Conservation (phyloP, 129 eudicot genomes). For the Artemisia argyi region DNA sequence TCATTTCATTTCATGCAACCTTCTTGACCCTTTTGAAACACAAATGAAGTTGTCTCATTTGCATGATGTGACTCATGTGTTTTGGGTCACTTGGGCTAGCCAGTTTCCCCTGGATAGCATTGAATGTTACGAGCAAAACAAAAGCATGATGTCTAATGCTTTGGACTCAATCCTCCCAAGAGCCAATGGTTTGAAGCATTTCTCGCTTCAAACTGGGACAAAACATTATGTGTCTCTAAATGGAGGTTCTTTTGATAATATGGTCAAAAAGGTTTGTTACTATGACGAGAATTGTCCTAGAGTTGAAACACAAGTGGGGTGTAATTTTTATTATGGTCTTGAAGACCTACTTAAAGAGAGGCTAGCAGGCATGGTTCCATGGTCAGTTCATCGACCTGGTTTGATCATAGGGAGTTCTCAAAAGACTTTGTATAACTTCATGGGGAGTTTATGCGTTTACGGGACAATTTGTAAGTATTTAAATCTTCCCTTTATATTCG, state of each 20-base stretch:
- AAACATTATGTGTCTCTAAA: constrained; percentile 73
- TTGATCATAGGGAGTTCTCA: constrained; percentile 69
- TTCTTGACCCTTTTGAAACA: constrained; percentile 57
- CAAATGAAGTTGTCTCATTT: constrained; percentile 46
- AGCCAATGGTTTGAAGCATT: constrained; percentile 56
- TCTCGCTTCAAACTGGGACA: constrained; percentile 82
- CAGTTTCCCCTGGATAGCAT: constrained; percentile 69
- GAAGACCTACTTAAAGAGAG: constrained; percentile 82
- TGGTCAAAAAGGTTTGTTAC: constrained; percentile 22
- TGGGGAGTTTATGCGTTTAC: constrained; percentile 79
- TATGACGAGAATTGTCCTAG: constrained; percentile 72
- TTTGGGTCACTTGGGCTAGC: constrained; percentile 94
- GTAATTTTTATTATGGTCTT: constrained; percentile 73
- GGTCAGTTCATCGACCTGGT: constrained; percentile 93
- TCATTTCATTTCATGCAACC: constrained; percentile 75
- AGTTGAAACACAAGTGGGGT: constrained; percentile 37
- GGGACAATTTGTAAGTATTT: constrained; percentile 66
- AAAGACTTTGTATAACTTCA: constrained; percentile 67
- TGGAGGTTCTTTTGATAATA: constrained; percentile 27
- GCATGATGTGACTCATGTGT: constrained; percentile 72
- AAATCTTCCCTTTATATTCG: constrained; percentile 80
- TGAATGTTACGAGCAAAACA: constrained; percentile 78
- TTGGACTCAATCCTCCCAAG: constrained; percentile 58
- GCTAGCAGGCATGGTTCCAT: constrained; percentile 43
- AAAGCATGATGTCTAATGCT: constrained; percentile 76